phyloP scores from a whole-genome alignment of 176 grass and related monocot genomes.

The Oryza meridionalis region DNA sequence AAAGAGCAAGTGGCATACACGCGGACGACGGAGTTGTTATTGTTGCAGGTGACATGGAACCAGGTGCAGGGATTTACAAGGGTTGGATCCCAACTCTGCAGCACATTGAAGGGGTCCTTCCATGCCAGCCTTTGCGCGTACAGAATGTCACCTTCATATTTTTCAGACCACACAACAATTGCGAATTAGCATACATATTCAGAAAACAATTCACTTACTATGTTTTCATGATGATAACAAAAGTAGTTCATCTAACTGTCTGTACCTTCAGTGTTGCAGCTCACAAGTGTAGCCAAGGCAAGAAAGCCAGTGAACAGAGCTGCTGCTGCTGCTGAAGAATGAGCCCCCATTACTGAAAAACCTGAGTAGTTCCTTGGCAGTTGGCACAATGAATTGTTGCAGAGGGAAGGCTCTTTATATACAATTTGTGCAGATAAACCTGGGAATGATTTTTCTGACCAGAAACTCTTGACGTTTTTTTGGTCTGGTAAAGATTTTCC shows the following conservation, averaged over 20 bases:
- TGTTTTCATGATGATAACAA: not conserved
- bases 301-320: not conserved
- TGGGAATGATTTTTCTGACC: not conserved
- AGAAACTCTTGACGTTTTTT: slow-evolving; percentile 3
- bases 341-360: slow-evolving; percentile 17
- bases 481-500: not conserved
- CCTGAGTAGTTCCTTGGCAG: not conserved
- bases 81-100: slow-evolving; percentile 46
- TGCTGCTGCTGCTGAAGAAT: not conserved
- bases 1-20: slow-evolving; percentile 24
- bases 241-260: not conserved
- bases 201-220: not conserved
- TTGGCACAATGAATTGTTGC: not conserved
- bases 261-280: slow-evolving; percentile 41
- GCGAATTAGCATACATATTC: not conserved
- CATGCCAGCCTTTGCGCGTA: slow-evolving; percentile 23
- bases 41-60: slow-evolving; percentile 48
- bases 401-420: slow-evolving; percentile 26
- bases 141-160: slow-evolving; percentile 47
- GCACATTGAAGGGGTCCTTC: slow-evolving; percentile 34
- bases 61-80: slow-evolving; percentile 46
- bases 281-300: slow-evolving; percentile 22
- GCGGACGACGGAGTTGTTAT: slow-evolving; percentile 12
- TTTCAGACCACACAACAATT: not conserved
- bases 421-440: not conserved